Evolutionary conservation across 139 green algal species (phyloP).

Genomic region (Chlorella sp.): DNA sequence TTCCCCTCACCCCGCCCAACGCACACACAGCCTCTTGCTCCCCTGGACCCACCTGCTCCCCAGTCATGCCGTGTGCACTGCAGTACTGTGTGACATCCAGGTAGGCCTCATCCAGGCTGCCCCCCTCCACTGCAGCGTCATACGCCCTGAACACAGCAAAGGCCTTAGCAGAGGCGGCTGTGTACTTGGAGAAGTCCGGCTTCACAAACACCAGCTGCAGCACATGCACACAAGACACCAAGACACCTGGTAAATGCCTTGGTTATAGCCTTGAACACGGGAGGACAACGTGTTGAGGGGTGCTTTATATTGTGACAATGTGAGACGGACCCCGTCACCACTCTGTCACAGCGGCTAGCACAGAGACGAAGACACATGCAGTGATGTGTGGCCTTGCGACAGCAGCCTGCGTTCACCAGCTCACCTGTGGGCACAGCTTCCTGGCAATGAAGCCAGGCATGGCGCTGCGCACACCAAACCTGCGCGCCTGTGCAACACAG

Average conservation of each 20-base stretch:
- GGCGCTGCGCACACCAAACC: constrained; percentile 78
- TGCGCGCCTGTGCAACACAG: no score
- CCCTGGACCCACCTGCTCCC: neutral
- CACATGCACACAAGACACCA: no score
- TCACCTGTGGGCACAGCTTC: constrained; percentile 75
- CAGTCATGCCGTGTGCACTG: constrained; percentile 28
- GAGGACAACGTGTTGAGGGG: no score
- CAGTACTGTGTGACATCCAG: constrained; percentile 81
- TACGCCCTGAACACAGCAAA: constrained; percentile 58
- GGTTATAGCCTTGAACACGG: no score
- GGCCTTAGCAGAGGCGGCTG: constrained; percentile 24
- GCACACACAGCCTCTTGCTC: neutral
- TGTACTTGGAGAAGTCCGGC: constrained; percentile 31
- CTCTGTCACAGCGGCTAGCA: no score
- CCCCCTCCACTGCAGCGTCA: constrained; percentile 67
- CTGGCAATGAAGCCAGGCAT: constrained; percentile 88
- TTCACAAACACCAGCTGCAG: neutral
- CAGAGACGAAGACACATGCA: no score
- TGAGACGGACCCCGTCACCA: no score
- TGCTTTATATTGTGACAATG: no score
- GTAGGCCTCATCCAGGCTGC: constrained; percentile 72
- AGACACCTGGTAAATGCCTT: no score
- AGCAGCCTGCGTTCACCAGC: no score
- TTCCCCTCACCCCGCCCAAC: neutral
- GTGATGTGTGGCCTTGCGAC: no score